phyloP scores from a whole-genome alignment of 2,329 filamentous ascomycete species.

The Cytospora schulzeri region DNA sequence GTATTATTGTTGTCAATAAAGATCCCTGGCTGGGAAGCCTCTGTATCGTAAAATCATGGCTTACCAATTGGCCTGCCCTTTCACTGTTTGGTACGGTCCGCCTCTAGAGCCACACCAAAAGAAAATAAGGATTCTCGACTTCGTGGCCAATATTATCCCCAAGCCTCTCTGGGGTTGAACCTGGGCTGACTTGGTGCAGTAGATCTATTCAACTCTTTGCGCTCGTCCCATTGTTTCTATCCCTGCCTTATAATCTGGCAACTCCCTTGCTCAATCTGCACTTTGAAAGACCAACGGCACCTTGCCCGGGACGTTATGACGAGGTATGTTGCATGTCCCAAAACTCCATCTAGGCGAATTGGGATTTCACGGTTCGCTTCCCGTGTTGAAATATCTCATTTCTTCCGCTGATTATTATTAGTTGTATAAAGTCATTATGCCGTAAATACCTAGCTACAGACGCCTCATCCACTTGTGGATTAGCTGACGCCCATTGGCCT shows the following conservation, averaged over 20 bases:
- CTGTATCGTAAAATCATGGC: not conserved
- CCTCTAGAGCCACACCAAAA: not conserved
- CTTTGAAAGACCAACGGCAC: not conserved
- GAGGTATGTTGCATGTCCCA: slow-evolving; percentile 1
- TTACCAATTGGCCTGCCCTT: not conserved
- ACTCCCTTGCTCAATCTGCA: not conserved
- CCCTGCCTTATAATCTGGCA: not conserved
- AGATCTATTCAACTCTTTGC: not conserved
- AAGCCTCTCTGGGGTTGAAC: not conserved
- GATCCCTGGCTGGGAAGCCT: slow-evolving; percentile 3
- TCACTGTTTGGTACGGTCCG: not conserved
- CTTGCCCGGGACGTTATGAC: no score
- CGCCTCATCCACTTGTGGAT: not conserved
- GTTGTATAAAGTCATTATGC: slow-evolving; percentile 5
- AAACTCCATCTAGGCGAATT: not conserved
- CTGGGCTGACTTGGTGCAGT: not conserved
- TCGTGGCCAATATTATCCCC: no score
- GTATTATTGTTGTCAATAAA: slow-evolving; percentile 9
- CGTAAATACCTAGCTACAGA: not conserved
- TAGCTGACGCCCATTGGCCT: not conserved
- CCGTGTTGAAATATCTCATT: not conserved
- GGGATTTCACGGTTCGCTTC: not conserved
- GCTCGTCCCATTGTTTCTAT: not conserved
- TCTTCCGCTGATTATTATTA: slow-evolving; percentile 9
- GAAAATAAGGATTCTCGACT: not conserved